These are phyloP conservation scores for Pythium vanterpoolii DNA, from an alignment of 352 stramenopile species.

Conservation along the genomic window DNA sequence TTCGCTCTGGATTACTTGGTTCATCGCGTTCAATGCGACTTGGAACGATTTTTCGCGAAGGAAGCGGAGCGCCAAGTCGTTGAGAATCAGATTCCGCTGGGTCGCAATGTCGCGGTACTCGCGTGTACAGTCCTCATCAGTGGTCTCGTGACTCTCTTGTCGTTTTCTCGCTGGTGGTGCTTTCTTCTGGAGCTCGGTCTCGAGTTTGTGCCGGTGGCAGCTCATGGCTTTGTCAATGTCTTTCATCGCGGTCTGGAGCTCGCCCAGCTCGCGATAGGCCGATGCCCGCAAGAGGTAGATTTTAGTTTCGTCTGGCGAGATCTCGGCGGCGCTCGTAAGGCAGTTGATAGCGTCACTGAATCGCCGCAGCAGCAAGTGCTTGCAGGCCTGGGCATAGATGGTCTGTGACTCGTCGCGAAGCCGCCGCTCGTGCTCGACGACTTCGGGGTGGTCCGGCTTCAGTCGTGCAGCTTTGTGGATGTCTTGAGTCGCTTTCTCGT, in stretches of 20 bases:
- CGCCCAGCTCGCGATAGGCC: slow-evolving; percentile 54
- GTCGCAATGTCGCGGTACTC: slow-evolving; percentile 63
- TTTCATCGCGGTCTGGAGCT: slow-evolving; percentile 53
- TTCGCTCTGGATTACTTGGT: slow-evolving; percentile 67
- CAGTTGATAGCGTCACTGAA: slow-evolving; percentile 58
- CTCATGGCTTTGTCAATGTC: slow-evolving; percentile 60
- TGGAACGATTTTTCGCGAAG: slow-evolving; percentile 57
- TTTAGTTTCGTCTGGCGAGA: slow-evolving; percentile 63
- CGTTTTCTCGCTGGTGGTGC: background rate
- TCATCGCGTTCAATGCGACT: slow-evolving; percentile 75
- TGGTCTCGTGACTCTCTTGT: background rate
- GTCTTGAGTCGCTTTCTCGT: slow-evolving; percentile 67
- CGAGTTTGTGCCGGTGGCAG: slow-evolving; percentile 38
- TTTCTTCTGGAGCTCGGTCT: slow-evolving; percentile 12
- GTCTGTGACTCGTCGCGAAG: slow-evolving; percentile 64
- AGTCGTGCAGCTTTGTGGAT: slow-evolving; percentile 57
- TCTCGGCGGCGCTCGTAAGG: slow-evolving; percentile 62
- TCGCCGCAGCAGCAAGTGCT: slow-evolving; percentile 45
- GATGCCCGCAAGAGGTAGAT: slow-evolving; percentile 69
- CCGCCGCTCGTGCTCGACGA: slow-evolving; percentile 64
- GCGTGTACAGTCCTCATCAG: slow-evolving; percentile 33
- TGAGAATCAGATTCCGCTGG: slow-evolving; percentile 73
- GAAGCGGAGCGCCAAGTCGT: slow-evolving; percentile 63
- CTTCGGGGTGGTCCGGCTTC: slow-evolving; percentile 61
- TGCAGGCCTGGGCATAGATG: slow-evolving; percentile 65